phyloP scores from a whole-genome alignment of 169 alveolate genomes.

The Amoebophrya sp. region DNA sequence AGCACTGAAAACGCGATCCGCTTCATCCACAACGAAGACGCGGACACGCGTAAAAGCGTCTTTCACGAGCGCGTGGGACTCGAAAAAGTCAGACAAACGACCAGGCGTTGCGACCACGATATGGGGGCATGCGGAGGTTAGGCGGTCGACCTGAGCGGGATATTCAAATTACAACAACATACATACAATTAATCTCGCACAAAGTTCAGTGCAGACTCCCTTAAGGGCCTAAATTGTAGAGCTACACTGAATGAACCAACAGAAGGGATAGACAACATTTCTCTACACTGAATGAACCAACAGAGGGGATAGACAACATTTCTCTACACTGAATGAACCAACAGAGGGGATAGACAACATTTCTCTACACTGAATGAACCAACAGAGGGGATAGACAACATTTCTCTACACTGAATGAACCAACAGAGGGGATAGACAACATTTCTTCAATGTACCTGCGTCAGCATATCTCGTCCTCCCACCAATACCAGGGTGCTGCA shows the following conservation, averaged over 20 bases:
- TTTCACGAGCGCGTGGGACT: constrained; percentile 50
- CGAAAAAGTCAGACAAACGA: constrained; percentile 74
- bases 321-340: too few relatives aligned
- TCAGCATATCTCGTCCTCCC: constrained; percentile 82
- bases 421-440: neutral
- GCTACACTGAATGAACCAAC: neutral
- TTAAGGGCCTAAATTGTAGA: neutral
- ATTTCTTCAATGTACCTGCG: constrained; percentile 53
- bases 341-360: constrained; percentile 36
- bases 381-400: constrained; percentile 21
- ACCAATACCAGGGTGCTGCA: constrained; percentile 68
- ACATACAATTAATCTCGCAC: neutral
- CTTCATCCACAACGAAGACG: constrained; percentile 90
- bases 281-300: too few relatives aligned
- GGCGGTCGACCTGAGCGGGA: constrained; percentile 52
- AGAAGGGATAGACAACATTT: too few relatives aligned
- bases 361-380: constrained; percentile 37
- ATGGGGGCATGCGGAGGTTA: constrained; percentile 80
- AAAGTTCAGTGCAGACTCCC: neutral
- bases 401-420: constrained; percentile 24
- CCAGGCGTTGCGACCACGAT: constrained; percentile 95
- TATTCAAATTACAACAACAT: neutral
- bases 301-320: too few relatives aligned
- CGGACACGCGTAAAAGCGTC: constrained; percentile 63
- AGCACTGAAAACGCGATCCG: constrained; percentile 76